Conservation (phyloP, 225 moss, liverwort and hornwort genomes). For the Pleurozium schreberi region DNA sequence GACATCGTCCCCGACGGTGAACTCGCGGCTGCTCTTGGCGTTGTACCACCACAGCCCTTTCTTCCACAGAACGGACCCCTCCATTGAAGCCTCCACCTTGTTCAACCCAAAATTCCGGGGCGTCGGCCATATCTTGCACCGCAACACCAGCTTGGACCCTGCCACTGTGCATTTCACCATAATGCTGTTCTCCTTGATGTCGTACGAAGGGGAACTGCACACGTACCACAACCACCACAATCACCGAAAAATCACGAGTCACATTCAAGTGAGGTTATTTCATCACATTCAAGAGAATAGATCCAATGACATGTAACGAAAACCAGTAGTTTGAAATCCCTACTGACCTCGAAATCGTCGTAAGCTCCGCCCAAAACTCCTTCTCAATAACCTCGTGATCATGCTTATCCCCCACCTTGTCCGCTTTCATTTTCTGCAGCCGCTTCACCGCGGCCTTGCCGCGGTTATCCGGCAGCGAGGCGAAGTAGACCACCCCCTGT, state of each 20-base stretch:
- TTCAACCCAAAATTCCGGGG: conserved; percentile 40
- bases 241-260: background rate
- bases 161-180: conserved; percentile 27
- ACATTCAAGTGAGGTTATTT: background rate
- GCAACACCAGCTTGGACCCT: conserved; percentile 10
- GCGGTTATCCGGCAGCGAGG: conserved; percentile 8
- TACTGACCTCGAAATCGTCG: conserved; percentile 9
- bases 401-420: background rate
- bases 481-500: conserved; percentile 39
- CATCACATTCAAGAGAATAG: background rate
- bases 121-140: conserved; percentile 50
- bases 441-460: conserved; percentile 39
- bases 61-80: conserved; percentile 32
- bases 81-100: conserved; percentile 29
- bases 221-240: too few relatives aligned
- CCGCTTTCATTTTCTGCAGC: conserved; percentile 15
- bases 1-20: conserved; percentile 12
- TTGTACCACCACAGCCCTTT: conserved; percentile 52
- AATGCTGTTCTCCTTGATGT: conserved; percentile 33
- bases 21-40: conserved; percentile 38
- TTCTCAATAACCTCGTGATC: conserved; percentile 13
- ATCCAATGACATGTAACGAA: background rate
- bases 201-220: conserved; percentile 29
- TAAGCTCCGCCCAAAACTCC: conserved; percentile 46
- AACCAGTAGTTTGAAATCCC: background rate